These are phyloP conservation scores for Russula ochroleuca DNA, from an alignment of 768 basidiomycete species.

Conservation along the genomic window DNA sequence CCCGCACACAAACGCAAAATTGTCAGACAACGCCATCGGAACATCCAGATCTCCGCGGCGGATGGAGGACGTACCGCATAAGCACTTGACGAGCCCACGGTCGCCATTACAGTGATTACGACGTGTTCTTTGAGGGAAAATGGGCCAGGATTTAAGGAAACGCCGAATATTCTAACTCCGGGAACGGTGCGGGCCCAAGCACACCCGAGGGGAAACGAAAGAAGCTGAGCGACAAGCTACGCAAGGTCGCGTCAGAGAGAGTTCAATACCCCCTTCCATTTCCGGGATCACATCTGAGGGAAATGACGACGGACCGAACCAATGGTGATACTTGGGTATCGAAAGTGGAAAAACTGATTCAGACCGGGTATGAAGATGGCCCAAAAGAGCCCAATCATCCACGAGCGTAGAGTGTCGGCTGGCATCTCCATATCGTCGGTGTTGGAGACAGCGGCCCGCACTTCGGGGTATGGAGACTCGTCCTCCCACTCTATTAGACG, in stretches of 20 bases:
- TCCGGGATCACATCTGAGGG: neutral
- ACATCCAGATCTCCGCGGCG: neutral
- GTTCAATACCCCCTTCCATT: neutral
- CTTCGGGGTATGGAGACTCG: conserved; percentile 84
- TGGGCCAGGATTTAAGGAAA: conserved; percentile 67
- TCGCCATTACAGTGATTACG: conserved; percentile 45
- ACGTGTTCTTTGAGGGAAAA: conserved; percentile 60
- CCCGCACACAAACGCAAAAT: neutral
- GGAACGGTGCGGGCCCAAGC: conserved; percentile 53
- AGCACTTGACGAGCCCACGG: conserved; percentile 38
- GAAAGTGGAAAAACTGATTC: conserved; percentile 72
- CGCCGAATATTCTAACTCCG: conserved; percentile 51
- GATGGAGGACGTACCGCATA: conserved; percentile 38
- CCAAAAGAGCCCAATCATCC: conserved; percentile 68
- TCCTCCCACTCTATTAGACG: conserved; percentile 41
- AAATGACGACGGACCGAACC: conserved; percentile 29
- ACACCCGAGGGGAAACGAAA: conserved; percentile 66
- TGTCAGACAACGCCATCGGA: conserved; percentile 7
- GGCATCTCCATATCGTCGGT: conserved; percentile 65
- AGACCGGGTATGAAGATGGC: conserved; percentile 60
- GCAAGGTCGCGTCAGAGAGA: neutral
- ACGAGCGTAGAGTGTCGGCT: conserved; percentile 59
- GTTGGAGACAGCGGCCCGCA: conserved; percentile 68
- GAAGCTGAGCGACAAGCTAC: conserved; percentile 63
- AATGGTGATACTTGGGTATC: conserved; percentile 26